A percentile compares a stretch with the other conserved stretches of the same genome.
These are phyloP conservation scores for Calendula officinalis DNA, from an alignment of 129 eudicot genomes.

Conservation along the genomic window DNA sequence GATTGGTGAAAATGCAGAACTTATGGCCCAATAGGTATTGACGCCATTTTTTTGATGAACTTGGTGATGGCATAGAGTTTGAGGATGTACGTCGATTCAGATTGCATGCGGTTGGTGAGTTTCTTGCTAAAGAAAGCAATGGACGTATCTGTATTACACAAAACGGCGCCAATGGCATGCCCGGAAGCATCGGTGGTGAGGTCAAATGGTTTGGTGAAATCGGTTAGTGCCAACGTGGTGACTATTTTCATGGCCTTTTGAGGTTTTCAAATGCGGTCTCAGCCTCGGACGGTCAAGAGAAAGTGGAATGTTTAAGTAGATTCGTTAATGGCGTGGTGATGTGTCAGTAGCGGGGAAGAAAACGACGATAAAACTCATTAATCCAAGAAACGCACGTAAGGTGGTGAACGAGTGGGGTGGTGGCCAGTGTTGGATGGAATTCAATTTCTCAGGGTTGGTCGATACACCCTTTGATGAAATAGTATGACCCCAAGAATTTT, in stretches of 20 bases:
- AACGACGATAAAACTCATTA: background rate
- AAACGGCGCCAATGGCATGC: too few relatives aligned
- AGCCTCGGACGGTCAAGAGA: background rate
- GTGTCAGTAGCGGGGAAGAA: background rate
- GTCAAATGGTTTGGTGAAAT: background rate
- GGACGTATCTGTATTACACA: too few relatives aligned
- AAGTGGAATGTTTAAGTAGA: background rate
- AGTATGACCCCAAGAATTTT: conserved; percentile 3
- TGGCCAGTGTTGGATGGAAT: background rate
- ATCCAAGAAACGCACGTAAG: background rate
- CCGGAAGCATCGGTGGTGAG: background rate
- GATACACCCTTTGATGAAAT: background rate
- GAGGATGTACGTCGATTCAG: too few relatives aligned
- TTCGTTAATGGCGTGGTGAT: background rate
- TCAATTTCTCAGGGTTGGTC: background rate
- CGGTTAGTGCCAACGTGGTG: background rate
- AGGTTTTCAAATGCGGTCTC: background rate
- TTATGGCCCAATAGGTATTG: too few relatives aligned
- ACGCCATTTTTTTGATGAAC: too few relatives aligned
- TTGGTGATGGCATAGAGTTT: too few relatives aligned
- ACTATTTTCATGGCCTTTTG: background rate
- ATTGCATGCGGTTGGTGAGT: too few relatives aligned
- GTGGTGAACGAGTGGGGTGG: background rate
- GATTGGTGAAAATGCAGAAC: too few relatives aligned
- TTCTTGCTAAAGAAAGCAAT: too few relatives aligned